These are phyloP conservation scores for Helicocarpus griseus DNA, from an alignment of 2,329 filamentous ascomycete species.

Conservation along the genomic window DNA sequence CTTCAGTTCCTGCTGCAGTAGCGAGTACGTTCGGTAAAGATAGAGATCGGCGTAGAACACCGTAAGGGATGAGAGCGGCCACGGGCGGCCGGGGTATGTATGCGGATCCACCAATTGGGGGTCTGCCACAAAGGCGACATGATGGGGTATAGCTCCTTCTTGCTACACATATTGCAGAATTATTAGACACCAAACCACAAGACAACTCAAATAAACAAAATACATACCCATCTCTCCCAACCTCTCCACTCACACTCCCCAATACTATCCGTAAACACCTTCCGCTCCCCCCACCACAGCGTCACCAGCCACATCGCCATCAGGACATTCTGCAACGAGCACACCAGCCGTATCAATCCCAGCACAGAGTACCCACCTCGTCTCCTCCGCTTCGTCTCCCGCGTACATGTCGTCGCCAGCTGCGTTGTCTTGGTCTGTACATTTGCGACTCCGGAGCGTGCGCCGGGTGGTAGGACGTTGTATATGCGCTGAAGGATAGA, in stretches of 20 bases:
- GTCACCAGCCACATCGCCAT: constrained; percentile 65
- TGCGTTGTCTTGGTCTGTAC: background rate
- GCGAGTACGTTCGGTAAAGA: constrained; percentile 69
- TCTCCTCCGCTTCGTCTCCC: constrained; percentile 13
- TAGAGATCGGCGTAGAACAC: constrained; percentile 80
- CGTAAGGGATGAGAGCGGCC: constrained; percentile 58
- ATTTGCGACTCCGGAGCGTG: background rate
- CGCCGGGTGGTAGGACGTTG: background rate
- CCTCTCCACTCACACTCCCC: constrained; percentile 66
- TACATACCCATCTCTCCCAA: constrained; percentile 85
- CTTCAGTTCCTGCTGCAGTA: constrained; percentile 63
- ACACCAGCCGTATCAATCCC: constrained; percentile 12
- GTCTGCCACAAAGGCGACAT: constrained; percentile 74
- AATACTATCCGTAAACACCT: constrained; percentile 62
- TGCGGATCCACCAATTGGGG: constrained; percentile 89
- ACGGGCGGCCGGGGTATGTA: constrained; percentile 79
- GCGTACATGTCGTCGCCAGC: constrained; percentile 6
- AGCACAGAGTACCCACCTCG: constrained; percentile 9
- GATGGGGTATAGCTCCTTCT: constrained; percentile 66
- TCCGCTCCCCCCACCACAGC: constrained; percentile 77
- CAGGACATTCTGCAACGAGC: constrained; percentile 52
- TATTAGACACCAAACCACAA: constrained; percentile 7
- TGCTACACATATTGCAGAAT: constrained; percentile 48
- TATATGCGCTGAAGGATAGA: constrained; percentile 4
- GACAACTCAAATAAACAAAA: background rate